Base-by-base conservation (phyloP, 441 rosid species). In the Gossypium laxum region DNA sequence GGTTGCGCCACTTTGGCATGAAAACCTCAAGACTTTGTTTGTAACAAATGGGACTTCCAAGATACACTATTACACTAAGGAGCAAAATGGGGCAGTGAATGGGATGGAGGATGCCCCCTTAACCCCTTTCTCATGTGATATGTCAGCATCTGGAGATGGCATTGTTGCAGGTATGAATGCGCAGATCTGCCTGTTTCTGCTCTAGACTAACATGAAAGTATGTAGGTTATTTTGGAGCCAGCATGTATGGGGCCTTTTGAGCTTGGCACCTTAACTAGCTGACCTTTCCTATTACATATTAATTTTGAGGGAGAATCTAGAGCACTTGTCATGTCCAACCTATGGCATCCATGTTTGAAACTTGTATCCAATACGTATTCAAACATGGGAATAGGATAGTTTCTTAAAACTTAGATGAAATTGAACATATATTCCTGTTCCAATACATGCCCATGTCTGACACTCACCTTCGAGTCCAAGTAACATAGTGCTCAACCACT, bases 101-200 rank as follows among this genome's bases (percentile, higher is more conserved):
- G 95, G 97, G 51, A 85, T 87, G 90, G 97, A 91, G 83, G 97
- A 86, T 84, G 82, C 91, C 15, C 93, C 91, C 4, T 54, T 93
- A 54, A 87, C 96, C 57, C 96, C 95, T 58, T 91, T 83, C 82
- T 82, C 97, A 0, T 1, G 82, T 73, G 98, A 90, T 72, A 87
- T 91, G 98, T 90, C 96, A 2, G 91, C 97, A 43, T 84, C 96
- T 47, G 97, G 96, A 77, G 97, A 91, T 85, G 98, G 93, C 79
- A 86, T 93, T 56, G 89, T 85, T 74, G 98, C 97, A 71, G 97
- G 98, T 93, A 78, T 43, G 12, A 11, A 67, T 48, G 63, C n/a
- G 4, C 64, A 68, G 14, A 24, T 30, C 19, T 68, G 52, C 64
- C 68, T 70, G 61, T 57, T 38, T 79, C 12, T 30, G 34, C 34